phyloP scores from a whole-genome alignment of 106 monocot genomes.

The Dendrobium officinale region DNA sequence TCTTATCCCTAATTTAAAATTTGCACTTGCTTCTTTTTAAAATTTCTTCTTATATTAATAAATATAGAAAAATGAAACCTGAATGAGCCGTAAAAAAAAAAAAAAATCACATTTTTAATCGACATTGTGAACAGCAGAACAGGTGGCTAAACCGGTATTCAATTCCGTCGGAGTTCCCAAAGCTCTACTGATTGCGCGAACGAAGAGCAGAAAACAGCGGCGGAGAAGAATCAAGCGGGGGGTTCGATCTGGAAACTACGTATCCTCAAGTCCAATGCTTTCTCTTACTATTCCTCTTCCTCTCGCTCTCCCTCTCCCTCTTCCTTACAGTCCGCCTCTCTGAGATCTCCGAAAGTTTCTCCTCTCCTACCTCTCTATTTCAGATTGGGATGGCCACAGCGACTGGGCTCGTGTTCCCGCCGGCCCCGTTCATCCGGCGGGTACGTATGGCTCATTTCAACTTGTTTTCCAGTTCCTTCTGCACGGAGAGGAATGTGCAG shows the following conservation, averaged over 20 bases:
- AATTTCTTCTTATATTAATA: too few relatives aligned
- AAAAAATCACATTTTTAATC: too few relatives aligned
- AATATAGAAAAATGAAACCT: too few relatives aligned
- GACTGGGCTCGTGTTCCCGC: constrained; percentile 27
- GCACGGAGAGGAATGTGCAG: constrained; percentile 12
- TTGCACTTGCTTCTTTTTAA: too few relatives aligned
- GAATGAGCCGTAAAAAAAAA: too few relatives aligned
- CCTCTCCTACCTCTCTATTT: background rate
- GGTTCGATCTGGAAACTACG: background rate
- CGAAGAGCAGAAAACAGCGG: background rate
- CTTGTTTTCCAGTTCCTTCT: constrained; percentile 12
- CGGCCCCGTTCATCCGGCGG: constrained; percentile 13
- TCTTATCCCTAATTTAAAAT: too few relatives aligned
- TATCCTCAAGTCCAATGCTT: background rate
- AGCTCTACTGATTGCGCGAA: background rate
- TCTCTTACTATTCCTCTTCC: background rate
- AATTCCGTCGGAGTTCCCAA: constrained; percentile 2
- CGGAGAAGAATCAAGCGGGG: background rate
- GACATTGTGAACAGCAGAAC: too few relatives aligned
- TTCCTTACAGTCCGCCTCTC: background rate
- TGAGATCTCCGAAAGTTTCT: background rate
- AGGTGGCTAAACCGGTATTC: background rate
- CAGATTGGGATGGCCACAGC: constrained; percentile 10
- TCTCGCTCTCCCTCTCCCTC: background rate
- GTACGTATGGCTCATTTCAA: constrained; percentile 7